Percentiles rank a stretch among this genome's conserved stretches.
Evolutionary conservation across 1,284 basidiomycete species (phyloP).

Genomic region (Pascua guehoae): DNA sequence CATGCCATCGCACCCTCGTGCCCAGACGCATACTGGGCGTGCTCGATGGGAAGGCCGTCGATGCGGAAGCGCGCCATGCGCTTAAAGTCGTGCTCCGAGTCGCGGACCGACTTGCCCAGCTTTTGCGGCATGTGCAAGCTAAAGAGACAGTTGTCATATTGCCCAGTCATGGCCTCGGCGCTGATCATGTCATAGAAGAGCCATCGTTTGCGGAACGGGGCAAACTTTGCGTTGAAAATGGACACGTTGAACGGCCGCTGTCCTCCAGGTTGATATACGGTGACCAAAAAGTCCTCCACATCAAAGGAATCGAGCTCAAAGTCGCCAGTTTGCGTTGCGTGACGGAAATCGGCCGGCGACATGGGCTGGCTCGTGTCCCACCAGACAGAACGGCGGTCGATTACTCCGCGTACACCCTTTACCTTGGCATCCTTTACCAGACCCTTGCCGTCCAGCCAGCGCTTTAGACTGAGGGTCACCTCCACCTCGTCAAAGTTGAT

Average conservation of each 20-base stretch:
- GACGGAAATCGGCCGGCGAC: constrained; percentile 76
- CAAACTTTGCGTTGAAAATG: constrained; percentile 90
- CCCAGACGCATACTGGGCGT: constrained; percentile 79
- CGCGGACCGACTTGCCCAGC: constrained; percentile 68
- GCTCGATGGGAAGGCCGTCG: constrained; percentile 95
- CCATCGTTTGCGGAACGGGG: constrained; percentile 86
- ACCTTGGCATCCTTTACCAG: constrained; percentile 85
- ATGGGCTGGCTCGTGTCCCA: constrained; percentile 77
- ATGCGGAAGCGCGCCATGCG: constrained; percentile 94
- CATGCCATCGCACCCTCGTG: constrained; percentile 84
- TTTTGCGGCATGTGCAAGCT: constrained; percentile 96
- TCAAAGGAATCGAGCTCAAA: constrained; percentile 88
- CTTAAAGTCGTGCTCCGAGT: constrained; percentile 73
- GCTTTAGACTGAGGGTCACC: constrained; percentile 85
- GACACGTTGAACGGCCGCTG: constrained; percentile 94
- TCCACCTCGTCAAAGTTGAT: constrained; percentile 90
- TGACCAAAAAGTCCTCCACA: constrained; percentile 89
- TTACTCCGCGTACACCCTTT: constrained; percentile 87
- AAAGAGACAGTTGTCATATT: constrained; percentile 96
- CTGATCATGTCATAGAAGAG: constrained; percentile 87
- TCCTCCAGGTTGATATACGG: constrained; percentile 86
- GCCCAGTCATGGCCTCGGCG: constrained; percentile 92
- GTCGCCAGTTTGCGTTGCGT: constrained; percentile 70
- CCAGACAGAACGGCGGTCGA: constrained; percentile 84
- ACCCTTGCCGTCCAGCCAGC: constrained; percentile 96